Base-by-base conservation (phyloP, 352 stramenopile genomes). In the Pythium oligandrum region DNA sequence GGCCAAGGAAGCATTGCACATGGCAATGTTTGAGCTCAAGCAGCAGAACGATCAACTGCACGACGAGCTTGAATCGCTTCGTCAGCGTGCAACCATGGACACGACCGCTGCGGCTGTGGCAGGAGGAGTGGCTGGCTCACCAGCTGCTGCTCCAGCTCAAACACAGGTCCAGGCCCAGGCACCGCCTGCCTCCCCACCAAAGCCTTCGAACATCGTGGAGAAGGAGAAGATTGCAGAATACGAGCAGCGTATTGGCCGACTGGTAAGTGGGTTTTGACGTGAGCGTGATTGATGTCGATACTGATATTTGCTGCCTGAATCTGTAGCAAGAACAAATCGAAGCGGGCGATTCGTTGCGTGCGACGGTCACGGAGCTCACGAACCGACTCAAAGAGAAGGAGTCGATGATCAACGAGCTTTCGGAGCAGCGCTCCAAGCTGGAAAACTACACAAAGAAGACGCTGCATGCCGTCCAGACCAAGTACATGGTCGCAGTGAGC, bases 391-490 rank as follows among this genome's bases (percentile, higher is more conserved):
- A 95, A 53, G 84, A 92, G 49, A 95, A 95, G 49, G 84, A 95
- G 44, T 90, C 84, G 11, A 57, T 87, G 42, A 95, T 95, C 71
- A 95, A 95, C 56, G 83, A 93, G 55, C 68, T 95, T 12, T 81
- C 81, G 3, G 81, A 93, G 64, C 81, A 95, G 64, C 77, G 82
- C 36, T 68, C 83, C 8, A 95, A 95, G 64, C 73, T 95, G 34
- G 85, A 95, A 61, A 95, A 88, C 42, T 95, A 95, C 73, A 95
- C 86, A 4, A 91, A 91, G 66, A 95, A 95, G 64, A 95, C 86
- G 33, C 75, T 95, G 39, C 81, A 94, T 62, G 82, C 82, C n/a
- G 83, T 95, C 40, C 86, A 95, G 65, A 93, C 79, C 53, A 95
- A 95, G 70, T 95, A 95, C 66, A 93, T 93, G 81, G 83, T 95